A percentile compares a stretch with the other conserved stretches of the same genome.
These are phyloP conservation scores for Aureobasidium sp. DNA, from an alignment of 2,329 filamentous ascomycete genomes.

Conservation along the genomic window DNA sequence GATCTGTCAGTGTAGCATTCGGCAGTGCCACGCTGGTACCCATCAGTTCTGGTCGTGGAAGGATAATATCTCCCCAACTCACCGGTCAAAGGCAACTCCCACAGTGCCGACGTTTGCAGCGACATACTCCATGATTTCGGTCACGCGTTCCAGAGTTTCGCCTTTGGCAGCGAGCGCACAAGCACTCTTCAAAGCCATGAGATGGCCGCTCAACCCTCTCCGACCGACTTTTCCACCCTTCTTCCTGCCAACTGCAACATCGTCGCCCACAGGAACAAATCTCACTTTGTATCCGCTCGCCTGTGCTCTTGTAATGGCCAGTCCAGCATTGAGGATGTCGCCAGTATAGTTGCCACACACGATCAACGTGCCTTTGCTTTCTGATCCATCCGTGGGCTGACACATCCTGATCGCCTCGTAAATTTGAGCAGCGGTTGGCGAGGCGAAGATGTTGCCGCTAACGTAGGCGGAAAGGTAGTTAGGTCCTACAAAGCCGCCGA, in stretches of 20 bases:
- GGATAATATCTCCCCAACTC: neutral
- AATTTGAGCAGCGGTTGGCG: conserved; percentile 55
- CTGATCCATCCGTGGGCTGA: conserved; percentile 35
- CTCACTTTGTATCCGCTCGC: conserved; percentile 45
- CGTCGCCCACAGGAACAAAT: conserved; percentile 55
- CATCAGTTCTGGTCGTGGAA: neutral
- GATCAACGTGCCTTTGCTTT: conserved; percentile 40
- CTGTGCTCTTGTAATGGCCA: conserved; percentile 50
- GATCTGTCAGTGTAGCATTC: conserved; percentile 50
- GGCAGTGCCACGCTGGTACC: conserved; percentile 27
- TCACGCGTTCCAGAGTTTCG: conserved; percentile 25
- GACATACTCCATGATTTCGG: conserved; percentile 30
- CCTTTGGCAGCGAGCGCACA: conserved; percentile 41
- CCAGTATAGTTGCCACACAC: conserved; percentile 59
- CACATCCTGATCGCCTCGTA: conserved; percentile 47
- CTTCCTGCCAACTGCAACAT: conserved; percentile 53
- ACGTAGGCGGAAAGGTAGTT: conserved; percentile 55
- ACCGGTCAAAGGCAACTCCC: conserved; percentile 29
- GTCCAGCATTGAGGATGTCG: conserved; percentile 53
- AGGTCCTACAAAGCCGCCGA: conserved; percentile 53
- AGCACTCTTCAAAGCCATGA: conserved; percentile 52
- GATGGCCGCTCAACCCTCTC: conserved; percentile 53
- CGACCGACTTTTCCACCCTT: conserved; percentile 50
- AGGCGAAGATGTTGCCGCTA: conserved; percentile 55
- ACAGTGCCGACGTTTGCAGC: conserved; percentile 28